A percentile compares a stretch with the other conserved stretches of the same genome.
Evolutionary conservation across 2,329 filamentous ascomycete genomes (phyloP).

Genomic region (Nakataea oryzae): DNA sequence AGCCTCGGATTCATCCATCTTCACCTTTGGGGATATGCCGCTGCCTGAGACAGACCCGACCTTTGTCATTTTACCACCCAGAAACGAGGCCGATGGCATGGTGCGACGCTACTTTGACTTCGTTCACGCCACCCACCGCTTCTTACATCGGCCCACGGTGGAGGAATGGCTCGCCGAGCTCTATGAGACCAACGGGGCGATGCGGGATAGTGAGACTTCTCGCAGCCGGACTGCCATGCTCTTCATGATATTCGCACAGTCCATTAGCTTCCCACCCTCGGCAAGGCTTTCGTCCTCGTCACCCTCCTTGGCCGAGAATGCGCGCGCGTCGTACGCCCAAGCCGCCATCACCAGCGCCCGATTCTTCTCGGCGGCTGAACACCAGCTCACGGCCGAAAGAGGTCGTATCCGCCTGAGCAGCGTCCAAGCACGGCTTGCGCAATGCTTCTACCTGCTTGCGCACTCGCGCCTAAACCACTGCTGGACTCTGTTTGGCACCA

Average conservation of each 20-base stretch:
- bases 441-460: constrained; percentile 32
- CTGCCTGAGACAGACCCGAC: constrained; percentile 30
- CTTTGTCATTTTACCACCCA: constrained; percentile 28
- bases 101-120: constrained; percentile 29
- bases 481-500: constrained; percentile 34
- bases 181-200: constrained; percentile 29
- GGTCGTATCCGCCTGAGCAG: constrained; percentile 26
- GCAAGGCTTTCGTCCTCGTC: background rate
- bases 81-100: constrained; percentile 16
- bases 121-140: constrained; percentile 29
- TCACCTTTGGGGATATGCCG: constrained; percentile 13
- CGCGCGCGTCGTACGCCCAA: background rate
- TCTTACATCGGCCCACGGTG: constrained; percentile 29
- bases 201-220: constrained; percentile 25
- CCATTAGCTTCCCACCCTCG: constrained; percentile 10
- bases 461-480: constrained; percentile 35
- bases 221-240: constrained; percentile 23
- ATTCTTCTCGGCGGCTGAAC: constrained; percentile 23
- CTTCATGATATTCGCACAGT: constrained; percentile 35
- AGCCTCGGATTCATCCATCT: background rate
- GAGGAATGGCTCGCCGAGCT: constrained; percentile 31
- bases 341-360: constrained; percentile 12
- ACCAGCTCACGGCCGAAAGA: constrained; percentile 25
- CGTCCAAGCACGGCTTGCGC: constrained; percentile 28
- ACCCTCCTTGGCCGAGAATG: background rate